These are phyloP conservation scores for Cystoderma amianthinum DNA, from an alignment of 768 basidiomycete species.

Conservation along the genomic window DNA sequence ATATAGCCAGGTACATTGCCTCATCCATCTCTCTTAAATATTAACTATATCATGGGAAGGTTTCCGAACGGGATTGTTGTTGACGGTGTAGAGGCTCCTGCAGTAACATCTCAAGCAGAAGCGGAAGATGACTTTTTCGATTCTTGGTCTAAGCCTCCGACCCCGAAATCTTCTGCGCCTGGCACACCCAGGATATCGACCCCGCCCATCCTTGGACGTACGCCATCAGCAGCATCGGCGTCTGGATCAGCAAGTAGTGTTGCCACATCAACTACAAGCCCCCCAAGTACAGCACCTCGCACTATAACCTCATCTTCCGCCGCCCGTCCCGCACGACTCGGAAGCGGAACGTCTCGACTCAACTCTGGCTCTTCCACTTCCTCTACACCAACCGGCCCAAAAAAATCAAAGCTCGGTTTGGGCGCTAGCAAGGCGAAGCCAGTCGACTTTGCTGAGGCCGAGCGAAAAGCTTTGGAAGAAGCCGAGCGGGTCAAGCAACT, in stretches of 20 bases:
- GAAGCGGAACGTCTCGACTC: slow-evolving; percentile 29
- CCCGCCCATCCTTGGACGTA: slow-evolving; percentile 54
- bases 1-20: slow-evolving; percentile 49
- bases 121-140: slow-evolving; percentile 93
- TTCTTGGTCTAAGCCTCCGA: slow-evolving; percentile 87
- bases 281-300: slow-evolving; percentile 43
- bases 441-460: slow-evolving; percentile 93
- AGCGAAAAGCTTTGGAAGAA: slow-evolving; percentile 84
- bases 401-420: slow-evolving; percentile 71
- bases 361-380: slow-evolving; percentile 26
- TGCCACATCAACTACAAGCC: slow-evolving; percentile 34
- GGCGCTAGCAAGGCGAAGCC: slow-evolving; percentile 86
- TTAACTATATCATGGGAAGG: slow-evolving; percentile 36
- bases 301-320: slow-evolving; percentile 62
- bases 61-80: slow-evolving; percentile 72
- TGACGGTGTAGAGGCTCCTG: slow-evolving; percentile 64
- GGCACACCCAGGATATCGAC: slow-evolving; percentile 42
- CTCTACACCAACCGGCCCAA: slow-evolving; percentile 23
- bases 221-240: slow-evolving; percentile 28
- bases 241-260: slow-evolving; percentile 20
- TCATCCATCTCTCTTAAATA: slow-evolving; percentile 2
- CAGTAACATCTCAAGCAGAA: slow-evolving; percentile 30
- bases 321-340: slow-evolving; percentile 37
- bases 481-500: slow-evolving; percentile 88
- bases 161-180: slow-evolving; percentile 45